Evolutionary conservation across 371 early-diverging fungal species (phyloP).

Genomic region (Rhizopus stolonifer): DNA sequence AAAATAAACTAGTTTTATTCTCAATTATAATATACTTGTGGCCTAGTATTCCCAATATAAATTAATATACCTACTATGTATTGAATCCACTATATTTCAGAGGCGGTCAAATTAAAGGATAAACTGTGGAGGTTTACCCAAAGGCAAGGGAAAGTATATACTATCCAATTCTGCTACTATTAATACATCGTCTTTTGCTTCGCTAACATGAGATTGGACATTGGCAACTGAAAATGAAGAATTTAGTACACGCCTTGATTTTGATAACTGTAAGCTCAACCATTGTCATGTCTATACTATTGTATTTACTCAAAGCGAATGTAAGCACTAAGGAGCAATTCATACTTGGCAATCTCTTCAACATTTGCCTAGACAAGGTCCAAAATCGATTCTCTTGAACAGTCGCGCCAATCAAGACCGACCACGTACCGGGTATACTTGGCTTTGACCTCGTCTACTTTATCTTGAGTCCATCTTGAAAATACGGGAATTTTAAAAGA

Average conservation of each 20-base stretch:
- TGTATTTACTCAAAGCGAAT: too few species aligned
- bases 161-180: conserved; percentile 1
- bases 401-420: too few species aligned
- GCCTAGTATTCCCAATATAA: background rate
- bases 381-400: too few species aligned
- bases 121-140: background rate
- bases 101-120: background rate
- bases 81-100: conserved; percentile 7
- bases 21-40: background rate
- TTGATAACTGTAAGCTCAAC: conserved; percentile 9
- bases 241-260: background rate
- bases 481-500: too few species aligned
- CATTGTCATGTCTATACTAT: too few species aligned
- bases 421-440: too few species aligned
- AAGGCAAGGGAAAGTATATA: background rate
- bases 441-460: too few species aligned
- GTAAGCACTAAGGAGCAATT: too few species aligned
- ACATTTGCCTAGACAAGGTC: too few species aligned
- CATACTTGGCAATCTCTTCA: too few species aligned
- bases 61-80: background rate
- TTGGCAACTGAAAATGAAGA: background rate
- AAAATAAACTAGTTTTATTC: background rate
- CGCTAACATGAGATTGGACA: background rate
- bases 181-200: background rate
- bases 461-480: too few species aligned